Percentiles rank a stretch among this genome's conserved stretches.
Conservation (phyloP, 805 yeast genomes). For the Monosporozyma servazzii region DNA sequence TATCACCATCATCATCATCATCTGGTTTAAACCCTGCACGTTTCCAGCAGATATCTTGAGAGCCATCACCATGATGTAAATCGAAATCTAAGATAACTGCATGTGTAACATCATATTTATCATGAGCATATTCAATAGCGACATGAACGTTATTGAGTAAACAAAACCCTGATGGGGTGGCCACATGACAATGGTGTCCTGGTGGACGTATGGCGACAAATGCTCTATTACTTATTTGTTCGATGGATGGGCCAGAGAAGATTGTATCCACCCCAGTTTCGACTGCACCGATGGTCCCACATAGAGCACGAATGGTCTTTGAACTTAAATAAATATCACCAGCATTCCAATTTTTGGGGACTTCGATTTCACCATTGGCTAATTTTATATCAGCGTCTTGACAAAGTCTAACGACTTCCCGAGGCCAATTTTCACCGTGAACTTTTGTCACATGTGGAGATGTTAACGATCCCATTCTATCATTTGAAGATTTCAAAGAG, state of each 20-base stretch:
- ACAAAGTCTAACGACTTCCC: conserved; percentile 48
- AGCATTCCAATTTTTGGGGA: conserved; percentile 72
- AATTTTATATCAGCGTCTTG: conserved; percentile 48
- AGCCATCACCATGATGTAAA: conserved; percentile 83
- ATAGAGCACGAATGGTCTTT: conserved; percentile 57
- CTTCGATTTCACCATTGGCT: conserved; percentile 49
- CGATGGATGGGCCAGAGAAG: conserved; percentile 30
- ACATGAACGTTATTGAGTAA: conserved; percentile 73
- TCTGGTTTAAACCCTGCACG: conserved; percentile 39
- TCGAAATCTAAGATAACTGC: conserved; percentile 78
- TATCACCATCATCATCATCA: conserved; percentile 33
- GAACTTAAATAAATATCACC: conserved; percentile 73
- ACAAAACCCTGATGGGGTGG: conserved; percentile 81
- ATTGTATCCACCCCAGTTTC: conserved; percentile 60
- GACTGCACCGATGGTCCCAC: conserved; percentile 69
- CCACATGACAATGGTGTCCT: conserved; percentile 80
- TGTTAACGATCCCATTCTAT: conserved; percentile 38
- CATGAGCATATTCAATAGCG: conserved; percentile 67
- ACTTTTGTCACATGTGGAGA: conserved; percentile 56
- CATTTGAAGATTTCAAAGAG: conserved; percentile 34
- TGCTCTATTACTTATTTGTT: conserved; percentile 35
- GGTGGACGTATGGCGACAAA: conserved; percentile 73
- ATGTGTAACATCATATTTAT: conserved; percentile 57
- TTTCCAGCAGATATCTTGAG: conserved; percentile 80
- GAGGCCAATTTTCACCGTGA: conserved; percentile 72